A percentile compares a stretch with the other conserved stretches of the same genome.
Evolutionary conservation across 2,329 filamentous ascomycete genomes (phyloP).

Genomic region (Coccinonectria pachysandricola): DNA sequence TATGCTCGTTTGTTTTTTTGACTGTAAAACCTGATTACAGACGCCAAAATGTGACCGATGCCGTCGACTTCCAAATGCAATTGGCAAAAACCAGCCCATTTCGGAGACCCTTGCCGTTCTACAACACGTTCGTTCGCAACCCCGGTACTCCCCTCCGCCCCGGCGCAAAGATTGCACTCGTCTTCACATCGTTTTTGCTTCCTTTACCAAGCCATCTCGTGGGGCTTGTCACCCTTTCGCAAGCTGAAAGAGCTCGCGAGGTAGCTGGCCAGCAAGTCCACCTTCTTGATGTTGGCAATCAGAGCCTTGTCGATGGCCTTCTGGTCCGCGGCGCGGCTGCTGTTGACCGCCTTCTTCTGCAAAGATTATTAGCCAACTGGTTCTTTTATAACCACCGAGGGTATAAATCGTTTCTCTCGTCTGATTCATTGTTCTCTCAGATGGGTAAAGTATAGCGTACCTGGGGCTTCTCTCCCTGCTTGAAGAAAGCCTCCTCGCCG

Average conservation of each 20-base stretch:
- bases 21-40: conserved; percentile 56
- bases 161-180: conserved; percentile 20
- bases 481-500: conserved; percentile 98
- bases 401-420: too few species aligned
- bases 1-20: conserved; percentile 41
- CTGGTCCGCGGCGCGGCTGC: conserved; percentile 90
- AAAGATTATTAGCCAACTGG: too few species aligned
- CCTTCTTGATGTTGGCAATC: conserved; percentile 95
- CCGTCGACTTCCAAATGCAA: conserved; percentile 57
- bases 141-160: conserved; percentile 18
- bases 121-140: conserved; percentile 31
- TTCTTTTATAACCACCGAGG: too few species aligned
- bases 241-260: conserved; percentile 94
- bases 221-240: conserved; percentile 98
- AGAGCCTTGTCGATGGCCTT: conserved; percentile 97
- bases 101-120: conserved; percentile 35
- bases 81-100: conserved; percentile 50
- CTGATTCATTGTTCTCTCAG: too few species aligned
- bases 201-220: conserved; percentile 99
- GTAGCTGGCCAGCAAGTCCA: conserved; percentile 87
- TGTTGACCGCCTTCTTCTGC: conserved; percentile 95
- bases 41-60: conserved; percentile 57
- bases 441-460: too few species aligned
- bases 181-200: too few species aligned
- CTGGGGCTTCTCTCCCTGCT: conserved; percentile 96